A percentile compares a stretch with the other conserved stretches of the same genome.
Conservation (phyloP, 2,329 filamentous ascomycete genomes). For the Orbilia javanica region DNA sequence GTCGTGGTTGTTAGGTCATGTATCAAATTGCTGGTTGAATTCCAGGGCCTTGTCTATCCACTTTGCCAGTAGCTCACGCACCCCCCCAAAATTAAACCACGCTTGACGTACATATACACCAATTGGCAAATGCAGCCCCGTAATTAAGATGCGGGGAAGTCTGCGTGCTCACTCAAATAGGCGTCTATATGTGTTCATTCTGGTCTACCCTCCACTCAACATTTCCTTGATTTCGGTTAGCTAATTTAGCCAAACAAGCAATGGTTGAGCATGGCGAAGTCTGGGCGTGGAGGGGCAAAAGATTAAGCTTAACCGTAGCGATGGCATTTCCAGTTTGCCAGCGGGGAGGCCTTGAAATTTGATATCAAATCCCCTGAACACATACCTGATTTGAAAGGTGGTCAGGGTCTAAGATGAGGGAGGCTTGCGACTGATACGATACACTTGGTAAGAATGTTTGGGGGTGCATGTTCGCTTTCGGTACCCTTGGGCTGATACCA, state of each 20-base stretch:
- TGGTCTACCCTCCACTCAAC: neutral
- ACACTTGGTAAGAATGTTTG: neutral
- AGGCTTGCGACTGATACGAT: constrained; percentile 4
- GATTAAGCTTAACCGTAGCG: constrained; percentile 58
- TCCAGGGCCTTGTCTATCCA: constrained; percentile 13
- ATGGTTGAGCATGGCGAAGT: neutral
- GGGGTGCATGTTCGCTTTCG: neutral
- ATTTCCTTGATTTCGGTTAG: constrained; percentile 56
- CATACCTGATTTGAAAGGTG: neutral
- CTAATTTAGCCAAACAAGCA: constrained; percentile 55
- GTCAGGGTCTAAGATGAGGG: constrained; percentile 17
- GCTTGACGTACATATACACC: neutral
- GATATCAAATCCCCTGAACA: constrained; percentile 9
- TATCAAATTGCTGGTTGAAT: constrained; percentile 52
- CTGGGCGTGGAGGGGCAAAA: neutral
- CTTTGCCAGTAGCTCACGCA: neutral
- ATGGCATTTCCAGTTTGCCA: constrained; percentile 30
- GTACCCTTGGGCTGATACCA: constrained; percentile 2
- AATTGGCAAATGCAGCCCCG: constrained; percentile 12
- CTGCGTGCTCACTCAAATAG: neutral
- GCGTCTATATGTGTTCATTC: neutral
- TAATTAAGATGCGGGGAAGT: constrained; percentile 6
- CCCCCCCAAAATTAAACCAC: neutral
- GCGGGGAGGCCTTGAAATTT: constrained; percentile 14
- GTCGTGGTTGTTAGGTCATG: constrained; percentile 14